Conservation (phyloP, 306 rosid species). For the Parietaria judaica region DNA sequence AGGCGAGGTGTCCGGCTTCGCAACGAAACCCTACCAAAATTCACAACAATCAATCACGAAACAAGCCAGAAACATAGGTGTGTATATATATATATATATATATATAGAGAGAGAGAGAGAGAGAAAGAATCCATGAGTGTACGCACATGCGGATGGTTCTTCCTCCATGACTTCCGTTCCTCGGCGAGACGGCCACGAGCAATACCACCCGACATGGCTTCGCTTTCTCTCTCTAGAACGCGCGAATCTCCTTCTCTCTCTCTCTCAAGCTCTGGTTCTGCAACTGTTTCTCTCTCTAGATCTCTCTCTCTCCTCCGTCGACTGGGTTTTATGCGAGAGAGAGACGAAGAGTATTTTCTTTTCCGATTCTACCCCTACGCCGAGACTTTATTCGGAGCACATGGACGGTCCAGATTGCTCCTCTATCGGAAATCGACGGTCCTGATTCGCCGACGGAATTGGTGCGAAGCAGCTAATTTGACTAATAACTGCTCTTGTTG, state of each 20-base stretch:
- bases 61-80: too few relatives aligned
- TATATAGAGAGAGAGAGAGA: not conserved
- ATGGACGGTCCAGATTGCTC: not conserved
- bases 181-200: conserved; percentile 93
- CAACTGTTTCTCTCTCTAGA: conserved; percentile 1
- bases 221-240: not conserved
- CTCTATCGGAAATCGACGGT: conserved; percentile 26
- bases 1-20: conserved; percentile 73
- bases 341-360: not conserved
- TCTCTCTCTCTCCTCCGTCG: not conserved
- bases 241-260: not conserved
- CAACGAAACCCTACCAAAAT: conserved; percentile 75
- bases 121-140: not conserved
- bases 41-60: not conserved
- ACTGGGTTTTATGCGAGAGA: not conserved
- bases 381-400: not conserved
- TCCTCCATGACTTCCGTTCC: conserved; percentile 91
- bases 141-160: conserved; percentile 94
- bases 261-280: not conserved
- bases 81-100: too few relatives aligned
- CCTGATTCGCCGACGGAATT: conserved; percentile 22
- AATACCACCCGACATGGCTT: conserved; percentile 46
- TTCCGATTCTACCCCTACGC: conserved; percentile 19
- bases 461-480: conserved; percentile 14
- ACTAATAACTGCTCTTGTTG: not conserved